Evolutionary conservation across 345 rosid species (phyloP).

Genomic region (Ceriops zippeliana): DNA sequence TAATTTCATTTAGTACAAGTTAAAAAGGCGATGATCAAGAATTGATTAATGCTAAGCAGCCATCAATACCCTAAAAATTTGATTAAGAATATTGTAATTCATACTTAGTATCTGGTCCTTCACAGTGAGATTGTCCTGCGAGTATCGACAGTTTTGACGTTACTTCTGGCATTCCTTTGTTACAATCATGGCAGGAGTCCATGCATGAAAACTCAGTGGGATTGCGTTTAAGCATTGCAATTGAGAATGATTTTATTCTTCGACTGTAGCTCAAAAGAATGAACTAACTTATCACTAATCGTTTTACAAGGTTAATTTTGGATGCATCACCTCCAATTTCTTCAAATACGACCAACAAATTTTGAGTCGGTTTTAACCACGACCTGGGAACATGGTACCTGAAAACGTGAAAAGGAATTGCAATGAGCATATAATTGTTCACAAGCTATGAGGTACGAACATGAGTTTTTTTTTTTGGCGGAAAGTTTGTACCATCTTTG

Average conservation of each 20-base stretch:
- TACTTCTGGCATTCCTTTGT: too few relatives aligned
- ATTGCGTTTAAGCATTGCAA: not conserved
- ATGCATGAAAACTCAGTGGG: too few relatives aligned
- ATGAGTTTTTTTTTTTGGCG: not conserved
- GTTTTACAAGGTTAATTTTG: constrained; percentile 21
- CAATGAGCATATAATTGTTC: not conserved
- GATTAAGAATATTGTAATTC: too few relatives aligned
- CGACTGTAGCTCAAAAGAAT: not conserved
- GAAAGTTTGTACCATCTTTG: constrained; percentile 19
- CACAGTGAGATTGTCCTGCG: too few relatives aligned
- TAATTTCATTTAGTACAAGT: too few relatives aligned
- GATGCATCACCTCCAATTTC: constrained; percentile 24
- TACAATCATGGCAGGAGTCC: too few relatives aligned
- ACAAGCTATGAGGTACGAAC: not conserved
- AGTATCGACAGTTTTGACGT: too few relatives aligned
- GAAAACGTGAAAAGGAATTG: not conserved
- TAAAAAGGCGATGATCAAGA: too few relatives aligned
- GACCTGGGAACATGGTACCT: constrained; percentile 33
- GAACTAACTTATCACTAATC: constrained; percentile 1
- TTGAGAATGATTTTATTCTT: not conserved
- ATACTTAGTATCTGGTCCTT: too few relatives aligned
- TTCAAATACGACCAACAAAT: constrained; percentile 25
- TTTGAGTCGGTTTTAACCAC: constrained; percentile 22
- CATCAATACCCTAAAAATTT: too few relatives aligned
- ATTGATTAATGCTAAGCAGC: too few relatives aligned